Base-by-base conservation (phyloP, 176 grass and related monocot genomes). In the Oryza longistaminata region DNA sequence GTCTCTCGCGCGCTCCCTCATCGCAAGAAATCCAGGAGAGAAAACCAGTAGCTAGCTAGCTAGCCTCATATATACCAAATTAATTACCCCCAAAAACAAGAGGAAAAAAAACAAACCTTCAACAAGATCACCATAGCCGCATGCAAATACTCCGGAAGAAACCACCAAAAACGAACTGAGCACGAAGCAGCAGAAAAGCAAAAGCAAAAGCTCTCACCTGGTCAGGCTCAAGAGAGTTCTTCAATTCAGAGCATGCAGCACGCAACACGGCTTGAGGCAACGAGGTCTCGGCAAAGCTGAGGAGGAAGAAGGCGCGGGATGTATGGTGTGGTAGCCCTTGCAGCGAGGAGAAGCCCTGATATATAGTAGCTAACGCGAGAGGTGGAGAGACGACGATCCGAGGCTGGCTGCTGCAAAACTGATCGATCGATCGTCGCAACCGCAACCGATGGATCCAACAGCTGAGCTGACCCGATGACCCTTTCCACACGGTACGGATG, bases 401-500 rank as follows among this genome's bases (percentile, higher is more conserved):
- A 53, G 17, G 52, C 52, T 55, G 17, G 16, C 15, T 61, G 55
- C 58, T 62, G 58, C 58, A 61, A 22, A 22, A 61, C 58, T 9
- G 21, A 61, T 39, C 37, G 37, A 39, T 39, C 37, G 37, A 39
- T 39, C 37, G 58, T 8, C 58, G 58, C 58, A 62, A 62, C 9
- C 58, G 74, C 65, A 61, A 85, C 83, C 74, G 22, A 69, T 66
- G 45, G 60, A 68, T 9, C 15, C 19, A 2, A 49, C 49, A 75
- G 82, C 53, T 86, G 83, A 37, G 35, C 35, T 37, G 35, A 82
- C 66, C 83, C 53, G 11, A 24, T 53, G 55, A 64, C 33, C 22
- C 67, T 35, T 81, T 70, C 64, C 78, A 71, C 72, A 69, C 62
- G 70, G 61, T 22, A 74, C 85, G 27, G 19, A 62, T 58, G 52